phyloP scores from a whole-genome alignment of 257 asterid genomes.

The Leonotis leonurus region DNA sequence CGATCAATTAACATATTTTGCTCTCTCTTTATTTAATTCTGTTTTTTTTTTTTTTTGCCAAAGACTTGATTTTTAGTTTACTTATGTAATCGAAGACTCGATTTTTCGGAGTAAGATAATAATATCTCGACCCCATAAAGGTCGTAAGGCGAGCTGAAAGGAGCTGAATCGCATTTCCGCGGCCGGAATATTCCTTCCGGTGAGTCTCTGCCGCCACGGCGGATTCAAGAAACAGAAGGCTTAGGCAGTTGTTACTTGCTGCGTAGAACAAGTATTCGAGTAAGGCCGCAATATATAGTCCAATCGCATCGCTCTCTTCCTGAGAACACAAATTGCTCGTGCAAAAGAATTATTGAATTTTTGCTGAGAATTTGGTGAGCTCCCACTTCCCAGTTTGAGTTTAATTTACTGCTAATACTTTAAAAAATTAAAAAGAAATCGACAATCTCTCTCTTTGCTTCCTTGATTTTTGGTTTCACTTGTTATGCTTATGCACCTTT shows the following conservation, averaged over 20 bases:
- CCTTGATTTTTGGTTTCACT: background rate
- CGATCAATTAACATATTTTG: no score
- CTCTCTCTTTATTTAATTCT: no score
- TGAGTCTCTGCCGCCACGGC: no score
- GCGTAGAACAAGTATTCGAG: constrained; percentile 1
- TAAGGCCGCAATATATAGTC: constrained; percentile 8
- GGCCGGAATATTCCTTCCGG: no score
- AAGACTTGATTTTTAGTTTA: no score
- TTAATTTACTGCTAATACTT: background rate
- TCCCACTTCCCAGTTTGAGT: constrained; percentile 23
- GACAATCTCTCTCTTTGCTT: constrained; percentile 13
- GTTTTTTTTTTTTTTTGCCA: no score
- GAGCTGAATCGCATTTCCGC: background rate
- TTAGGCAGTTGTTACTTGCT: no score
- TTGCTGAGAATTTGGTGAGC: constrained; percentile 18
- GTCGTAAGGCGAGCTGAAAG: background rate
- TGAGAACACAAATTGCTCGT: constrained; percentile 18
- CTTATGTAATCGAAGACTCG: no score
- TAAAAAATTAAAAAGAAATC: background rate
- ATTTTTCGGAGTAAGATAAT: no score
- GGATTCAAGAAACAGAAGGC: no score
- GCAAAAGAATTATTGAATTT: constrained; percentile 21
- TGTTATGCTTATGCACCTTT: constrained; percentile 2
- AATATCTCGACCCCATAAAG: no score
- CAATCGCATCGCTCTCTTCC: constrained; percentile 14